Conservation (phyloP, 345 rosid genomes). For the Chamaenerion angustifolium region DNA sequence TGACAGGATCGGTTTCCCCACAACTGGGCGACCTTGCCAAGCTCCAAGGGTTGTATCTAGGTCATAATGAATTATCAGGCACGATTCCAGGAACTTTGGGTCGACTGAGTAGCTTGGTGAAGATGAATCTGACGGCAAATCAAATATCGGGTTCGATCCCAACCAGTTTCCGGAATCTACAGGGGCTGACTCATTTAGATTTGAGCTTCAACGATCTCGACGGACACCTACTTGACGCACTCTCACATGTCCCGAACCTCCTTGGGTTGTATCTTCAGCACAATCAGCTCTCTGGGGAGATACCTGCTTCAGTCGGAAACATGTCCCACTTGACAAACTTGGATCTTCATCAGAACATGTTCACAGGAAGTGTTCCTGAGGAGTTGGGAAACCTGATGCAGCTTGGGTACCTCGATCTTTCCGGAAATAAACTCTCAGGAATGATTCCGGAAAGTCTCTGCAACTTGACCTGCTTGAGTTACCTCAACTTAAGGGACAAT, state of each 20-base stretch:
- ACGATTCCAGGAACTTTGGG: constrained; percentile 61
- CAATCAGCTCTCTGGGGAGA: constrained; percentile 44
- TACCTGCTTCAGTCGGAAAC: constrained; percentile 54
- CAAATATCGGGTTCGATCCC: constrained; percentile 49
- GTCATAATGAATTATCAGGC: constrained; percentile 56
- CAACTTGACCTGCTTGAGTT: constrained; percentile 25
- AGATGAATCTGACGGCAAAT: constrained; percentile 61
- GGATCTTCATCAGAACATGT: constrained; percentile 49
- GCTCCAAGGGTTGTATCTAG: constrained; percentile 79
- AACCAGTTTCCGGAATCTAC: constrained; percentile 47
- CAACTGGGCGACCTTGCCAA: constrained; percentile 41
- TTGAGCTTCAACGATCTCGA: constrained; percentile 50
- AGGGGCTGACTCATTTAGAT: constrained; percentile 66
- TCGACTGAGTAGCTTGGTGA: constrained; percentile 45
- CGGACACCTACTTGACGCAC: constrained; percentile 45
- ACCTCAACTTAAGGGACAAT: constrained; percentile 43
- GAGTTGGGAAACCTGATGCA: constrained; percentile 52
- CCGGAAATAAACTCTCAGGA: constrained; percentile 48
- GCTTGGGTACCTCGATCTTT: constrained; percentile 49
- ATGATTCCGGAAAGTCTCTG: constrained; percentile 50
- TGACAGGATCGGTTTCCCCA: constrained; percentile 52
- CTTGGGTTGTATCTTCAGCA: constrained; percentile 64
- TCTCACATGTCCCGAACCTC: constrained; percentile 49
- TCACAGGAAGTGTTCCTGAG: constrained; percentile 49
- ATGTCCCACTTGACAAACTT: constrained; percentile 47